These are phyloP conservation scores for Gigaspora rosea DNA, from an alignment of 192 early-diverging fungal genomes.

Conservation along the genomic window DNA sequence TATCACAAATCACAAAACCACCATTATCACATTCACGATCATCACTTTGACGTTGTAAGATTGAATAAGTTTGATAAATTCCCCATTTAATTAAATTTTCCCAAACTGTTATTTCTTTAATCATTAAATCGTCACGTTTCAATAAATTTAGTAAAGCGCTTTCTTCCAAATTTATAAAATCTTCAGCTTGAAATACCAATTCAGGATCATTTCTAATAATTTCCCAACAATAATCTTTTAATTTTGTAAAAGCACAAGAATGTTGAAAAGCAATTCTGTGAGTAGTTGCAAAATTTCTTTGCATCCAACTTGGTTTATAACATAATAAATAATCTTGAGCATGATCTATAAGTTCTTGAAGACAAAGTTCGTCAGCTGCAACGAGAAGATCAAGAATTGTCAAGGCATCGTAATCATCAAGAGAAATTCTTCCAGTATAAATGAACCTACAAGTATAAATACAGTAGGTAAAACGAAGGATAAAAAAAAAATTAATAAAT, in stretches of 20 bases:
- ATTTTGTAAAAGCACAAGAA: background rate
- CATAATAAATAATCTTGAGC: conserved; percentile 6
- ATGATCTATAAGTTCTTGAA: conserved; percentile 18
- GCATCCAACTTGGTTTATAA: conserved; percentile 17
- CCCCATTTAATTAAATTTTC: conserved; percentile 30
- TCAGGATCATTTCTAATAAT: conserved; percentile 6
- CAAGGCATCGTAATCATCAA: background rate
- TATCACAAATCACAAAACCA: background rate
- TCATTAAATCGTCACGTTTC: conserved; percentile 25
- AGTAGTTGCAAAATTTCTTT: conserved; percentile 10
- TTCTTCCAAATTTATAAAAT: conserved; percentile 15
- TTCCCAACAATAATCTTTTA: conserved; percentile 18
- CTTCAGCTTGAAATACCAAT: conserved; percentile 5
- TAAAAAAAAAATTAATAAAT: background rate
- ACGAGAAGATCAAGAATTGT: conserved; percentile 2
- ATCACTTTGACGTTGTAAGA: background rate
- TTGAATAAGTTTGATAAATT: background rate
- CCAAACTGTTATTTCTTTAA: conserved; percentile 8
- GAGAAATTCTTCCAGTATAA: conserved; percentile 16
- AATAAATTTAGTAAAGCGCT: background rate
- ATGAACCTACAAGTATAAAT: conserved; percentile 18
- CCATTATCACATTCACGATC: background rate
- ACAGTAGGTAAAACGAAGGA: background rate
- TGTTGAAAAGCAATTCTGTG: background rate
- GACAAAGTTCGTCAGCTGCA: conserved; percentile 23